A percentile compares a stretch with the other conserved stretches of the same genome.
phyloP scores from a whole-genome alignment of 2,329 filamentous ascomycete species.

The Cladosporium phlei region DNA sequence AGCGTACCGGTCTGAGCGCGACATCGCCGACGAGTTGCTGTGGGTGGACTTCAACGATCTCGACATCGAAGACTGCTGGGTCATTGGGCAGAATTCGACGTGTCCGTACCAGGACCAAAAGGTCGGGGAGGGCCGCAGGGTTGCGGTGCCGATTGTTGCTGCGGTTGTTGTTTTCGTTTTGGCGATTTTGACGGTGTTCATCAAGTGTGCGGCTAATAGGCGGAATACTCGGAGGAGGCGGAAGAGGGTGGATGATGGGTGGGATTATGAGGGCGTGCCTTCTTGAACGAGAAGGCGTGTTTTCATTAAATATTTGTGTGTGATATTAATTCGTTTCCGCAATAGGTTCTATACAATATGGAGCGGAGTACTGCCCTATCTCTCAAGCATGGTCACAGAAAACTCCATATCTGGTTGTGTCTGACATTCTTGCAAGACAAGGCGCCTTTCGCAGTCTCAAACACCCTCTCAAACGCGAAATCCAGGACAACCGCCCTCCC shows the following conservation, averaged over 20 bases:
- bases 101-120: conserved; percentile 51
- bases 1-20: conserved; percentile 12
- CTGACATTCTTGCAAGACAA: too few relatives aligned
- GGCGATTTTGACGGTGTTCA: conserved; percentile 57
- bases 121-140: conserved; percentile 40
- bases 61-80: conserved; percentile 56
- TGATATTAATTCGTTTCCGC: too few relatives aligned
- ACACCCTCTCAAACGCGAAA: neutral
- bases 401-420: too few relatives aligned
- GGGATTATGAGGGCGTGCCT: conserved; percentile 66
- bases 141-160: conserved; percentile 59
- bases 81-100: conserved; percentile 49
- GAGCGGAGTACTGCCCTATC: too few relatives aligned
- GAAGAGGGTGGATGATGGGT: conserved; percentile 45
- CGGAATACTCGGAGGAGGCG: conserved; percentile 47
- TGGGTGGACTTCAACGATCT: conserved; percentile 61
- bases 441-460: neutral
- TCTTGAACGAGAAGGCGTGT: too few relatives aligned
- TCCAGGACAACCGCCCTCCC: neutral
- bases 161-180: conserved; percentile 59
- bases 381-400: too few relatives aligned
- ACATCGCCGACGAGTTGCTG: conserved; percentile 34
- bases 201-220: conserved; percentile 61
- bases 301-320: too few relatives aligned
- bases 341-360: too few relatives aligned